Evolutionary conservation across 169 alveolate species (phyloP), one percentile per base, ranked within the genome.

Genomic region (Amoebophrya sp.): DNA sequence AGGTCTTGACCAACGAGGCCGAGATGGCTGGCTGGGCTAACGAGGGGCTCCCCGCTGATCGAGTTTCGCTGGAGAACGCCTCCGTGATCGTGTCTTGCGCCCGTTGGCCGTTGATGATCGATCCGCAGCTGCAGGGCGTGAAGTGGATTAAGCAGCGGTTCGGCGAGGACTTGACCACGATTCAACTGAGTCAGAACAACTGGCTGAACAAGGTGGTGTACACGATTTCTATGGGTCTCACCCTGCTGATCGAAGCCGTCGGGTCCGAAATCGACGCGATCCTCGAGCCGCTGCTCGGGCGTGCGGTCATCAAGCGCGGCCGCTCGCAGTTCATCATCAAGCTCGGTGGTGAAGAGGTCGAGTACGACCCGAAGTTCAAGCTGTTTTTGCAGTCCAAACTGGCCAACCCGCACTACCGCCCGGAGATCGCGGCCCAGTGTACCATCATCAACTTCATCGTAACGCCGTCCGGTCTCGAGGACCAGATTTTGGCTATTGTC

Each of bases 381-480:
- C 97, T 98, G 18, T 96, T 96, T 95, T 95, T 98, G 92, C 97
- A 97, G 93, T 97, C 99, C 40, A 97, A 98, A 95, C 96, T 98
- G 89, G 95, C 97, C 89, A 98, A 98, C 92, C 99, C 99, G 29
- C 99, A 98, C 95, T 98, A 94, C 92, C 77, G 97, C 93, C 99
- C 99, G 35, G 99, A 98, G 95, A 97, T 97, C 39, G 99, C 99
- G 29, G 99, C 99, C 40, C 97, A 97, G 94, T 97, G 99, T 93
- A 97, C 99, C 25, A 94, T 98, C 90, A 97, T 98, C 89, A 97
- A 98, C 96, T 98, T 98, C 95, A 97, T 97, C 93, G 99, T 97
- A 92, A 98, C 99, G 23, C 99, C 98, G 93, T 96, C 96, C 90
- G 99, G 99, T 89, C 95, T 98, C 91, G 99, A 98, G 96, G 99